Conservation (phyloP, 2,329 filamentous ascomycete genomes). For the Fusarium sp. region DNA sequence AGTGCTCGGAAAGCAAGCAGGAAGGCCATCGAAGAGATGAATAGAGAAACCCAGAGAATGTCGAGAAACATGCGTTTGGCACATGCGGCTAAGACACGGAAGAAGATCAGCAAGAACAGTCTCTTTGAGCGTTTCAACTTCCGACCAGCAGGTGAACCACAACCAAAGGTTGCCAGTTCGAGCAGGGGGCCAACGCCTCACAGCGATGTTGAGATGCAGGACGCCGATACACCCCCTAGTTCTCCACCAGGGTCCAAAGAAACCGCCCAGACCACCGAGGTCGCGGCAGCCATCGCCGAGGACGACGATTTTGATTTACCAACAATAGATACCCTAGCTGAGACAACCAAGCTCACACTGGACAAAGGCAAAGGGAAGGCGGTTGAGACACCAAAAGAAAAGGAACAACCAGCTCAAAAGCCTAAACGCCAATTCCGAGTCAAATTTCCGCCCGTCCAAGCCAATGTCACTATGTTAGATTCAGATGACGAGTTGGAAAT, state of each 20-base stretch:
- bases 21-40: conserved; percentile 95
- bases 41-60: conserved; percentile 91
- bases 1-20: conserved; percentile 86
- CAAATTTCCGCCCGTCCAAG: conserved; percentile 58
- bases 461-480: conserved; percentile 57
- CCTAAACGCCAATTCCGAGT: conserved; percentile 64
- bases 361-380: conserved; percentile 74
- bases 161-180: conserved; percentile 64
- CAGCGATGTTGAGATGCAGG: conserved; percentile 65
- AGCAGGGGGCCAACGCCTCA: conserved; percentile 65
- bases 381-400: conserved; percentile 28
- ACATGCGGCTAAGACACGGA: conserved; percentile 90
- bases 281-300: conserved; percentile 10
- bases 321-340: conserved; percentile 53
- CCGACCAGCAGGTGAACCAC: conserved; percentile 58
- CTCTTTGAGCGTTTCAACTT: conserved; percentile 89
- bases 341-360: conserved; percentile 50
- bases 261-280: conserved; percentile 3
- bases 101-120: conserved; percentile 86
- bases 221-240: conserved; percentile 76
- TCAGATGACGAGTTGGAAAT: conserved; percentile 76
- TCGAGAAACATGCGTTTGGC: conserved; percentile 90
- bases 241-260: conserved; percentile 67
- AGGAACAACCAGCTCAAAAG: conserved; percentile 46
- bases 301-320: conserved; percentile 43